A percentile compares a stretch with the other conserved stretches of the same genome.
Conservation (phyloP, 805 yeast species). For the Candida alai region DNA sequence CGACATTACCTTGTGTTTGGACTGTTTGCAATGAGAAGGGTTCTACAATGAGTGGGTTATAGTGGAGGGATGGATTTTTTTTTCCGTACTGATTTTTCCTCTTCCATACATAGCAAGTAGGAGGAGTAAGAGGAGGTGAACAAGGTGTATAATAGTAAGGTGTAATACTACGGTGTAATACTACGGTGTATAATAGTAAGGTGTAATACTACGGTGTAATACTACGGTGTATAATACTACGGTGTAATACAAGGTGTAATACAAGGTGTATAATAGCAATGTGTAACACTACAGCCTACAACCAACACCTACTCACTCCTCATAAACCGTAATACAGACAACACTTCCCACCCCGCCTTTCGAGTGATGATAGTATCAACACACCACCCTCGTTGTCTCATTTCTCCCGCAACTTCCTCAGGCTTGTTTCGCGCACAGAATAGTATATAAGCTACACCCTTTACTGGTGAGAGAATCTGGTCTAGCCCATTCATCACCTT, state of each 20-base stretch:
- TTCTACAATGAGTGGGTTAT: not conserved
- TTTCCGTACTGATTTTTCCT: too few relatives aligned
- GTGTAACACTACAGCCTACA: not conserved
- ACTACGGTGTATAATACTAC: too few relatives aligned
- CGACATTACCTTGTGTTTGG: too few relatives aligned
- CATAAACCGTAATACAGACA: conserved; percentile 65
- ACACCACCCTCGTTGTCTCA: conserved; percentile 51
- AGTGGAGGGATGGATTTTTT: not conserved
- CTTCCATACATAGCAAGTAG: too few relatives aligned
- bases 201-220: too few relatives aligned
- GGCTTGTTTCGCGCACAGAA: conserved; percentile 93
- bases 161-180: too few relatives aligned
- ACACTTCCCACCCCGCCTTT: conserved; percentile 95
- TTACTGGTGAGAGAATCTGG: conserved; percentile 40
- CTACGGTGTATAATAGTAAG: too few relatives aligned
- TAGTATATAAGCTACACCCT: conserved; percentile 80
- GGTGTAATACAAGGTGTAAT: too few relatives aligned
- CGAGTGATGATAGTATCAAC: conserved; percentile 54
- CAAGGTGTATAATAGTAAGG: too few relatives aligned
- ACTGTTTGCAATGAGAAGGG: too few relatives aligned
- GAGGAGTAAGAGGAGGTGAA: too few relatives aligned
- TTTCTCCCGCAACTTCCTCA: conserved; percentile 45
- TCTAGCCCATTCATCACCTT: conserved; percentile 53
- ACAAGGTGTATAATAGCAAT: not conserved
- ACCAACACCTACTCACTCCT: not conserved